phyloP scores from a whole-genome alignment of 2,329 filamentous ascomycete species.

The Sporothrix protearum region DNA sequence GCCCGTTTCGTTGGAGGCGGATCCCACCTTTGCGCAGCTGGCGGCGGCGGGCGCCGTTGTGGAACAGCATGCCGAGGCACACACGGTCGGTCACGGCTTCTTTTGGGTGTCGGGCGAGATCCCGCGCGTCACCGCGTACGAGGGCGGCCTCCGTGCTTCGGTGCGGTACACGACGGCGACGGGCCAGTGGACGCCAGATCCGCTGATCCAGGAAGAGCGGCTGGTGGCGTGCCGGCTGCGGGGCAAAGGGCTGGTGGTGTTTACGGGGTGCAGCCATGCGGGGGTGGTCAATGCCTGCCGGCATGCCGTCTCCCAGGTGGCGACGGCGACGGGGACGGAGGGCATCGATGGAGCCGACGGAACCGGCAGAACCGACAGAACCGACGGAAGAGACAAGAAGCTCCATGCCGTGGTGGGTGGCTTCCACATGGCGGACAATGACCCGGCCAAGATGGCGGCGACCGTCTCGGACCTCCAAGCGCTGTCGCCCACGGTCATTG shows the following conservation, averaged over 20 bases:
- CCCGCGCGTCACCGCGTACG: conserved; percentile 48
- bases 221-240: conserved; percentile 53
- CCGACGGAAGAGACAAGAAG: conserved; percentile 35
- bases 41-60: conserved; percentile 41
- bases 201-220: conserved; percentile 50
- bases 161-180: conserved; percentile 42
- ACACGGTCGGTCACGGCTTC: conserved; percentile 47
- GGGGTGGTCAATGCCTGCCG: conserved; percentile 51
- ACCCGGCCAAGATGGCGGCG: conserved; percentile 41
- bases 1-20: conserved; percentile 49
- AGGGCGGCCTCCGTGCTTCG: conserved; percentile 45
- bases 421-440: conserved; percentile 50
- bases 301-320: conserved; percentile 43
- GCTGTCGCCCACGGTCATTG: conserved; percentile 46
- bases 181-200: conserved; percentile 46
- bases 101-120: conserved; percentile 55
- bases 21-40: conserved; percentile 50
- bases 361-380: no score
- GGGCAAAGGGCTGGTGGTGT: conserved; percentile 53
- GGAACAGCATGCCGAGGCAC: conserved; percentile 38
- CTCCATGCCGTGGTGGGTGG: conserved; percentile 52
- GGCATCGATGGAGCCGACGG: no score
- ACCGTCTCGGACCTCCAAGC: conserved; percentile 48
- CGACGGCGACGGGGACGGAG: no score
- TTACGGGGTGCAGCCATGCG: conserved; percentile 55